These are phyloP conservation scores for Russula lepida DNA, from an alignment of 768 basidiomycete species.

Conservation along the genomic window DNA sequence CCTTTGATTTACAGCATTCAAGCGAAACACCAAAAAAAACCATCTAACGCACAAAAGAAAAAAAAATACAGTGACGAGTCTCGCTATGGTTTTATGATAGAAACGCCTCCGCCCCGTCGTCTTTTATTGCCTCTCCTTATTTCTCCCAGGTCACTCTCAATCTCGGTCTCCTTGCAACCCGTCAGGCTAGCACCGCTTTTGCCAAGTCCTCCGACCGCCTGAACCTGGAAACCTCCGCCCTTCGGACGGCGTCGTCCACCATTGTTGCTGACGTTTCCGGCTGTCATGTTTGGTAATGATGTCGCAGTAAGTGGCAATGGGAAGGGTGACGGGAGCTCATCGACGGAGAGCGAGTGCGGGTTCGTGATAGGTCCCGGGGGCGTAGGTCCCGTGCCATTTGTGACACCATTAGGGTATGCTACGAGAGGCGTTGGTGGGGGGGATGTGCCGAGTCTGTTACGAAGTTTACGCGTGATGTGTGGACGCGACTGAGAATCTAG, in stretches of 20 bases:
- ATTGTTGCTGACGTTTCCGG: slow-evolving; percentile 21
- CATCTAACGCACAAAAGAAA: background rate
- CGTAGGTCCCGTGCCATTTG: slow-evolving; percentile 33
- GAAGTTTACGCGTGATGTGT: slow-evolving; percentile 76
- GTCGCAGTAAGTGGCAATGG: slow-evolving; percentile 61
- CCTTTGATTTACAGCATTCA: background rate
- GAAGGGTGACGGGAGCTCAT: slow-evolving; percentile 82
- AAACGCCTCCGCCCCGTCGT: slow-evolving; percentile 33
- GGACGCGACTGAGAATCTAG: slow-evolving; percentile 70
- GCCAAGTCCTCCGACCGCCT: slow-evolving; percentile 60
- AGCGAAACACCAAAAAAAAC: background rate
- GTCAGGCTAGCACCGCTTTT: slow-evolving; percentile 58
- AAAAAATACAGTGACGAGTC: background rate
- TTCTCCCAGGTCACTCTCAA: slow-evolving; percentile 69
- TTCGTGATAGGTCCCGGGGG: slow-evolving; percentile 59
- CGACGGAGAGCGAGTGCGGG: slow-evolving; percentile 77
- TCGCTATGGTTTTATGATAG: slow-evolving; percentile 21
- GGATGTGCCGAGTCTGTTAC: slow-evolving; percentile 69
- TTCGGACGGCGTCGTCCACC: slow-evolving; percentile 33
- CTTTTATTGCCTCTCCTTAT: slow-evolving; percentile 70
- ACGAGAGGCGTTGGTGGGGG: slow-evolving; percentile 69
- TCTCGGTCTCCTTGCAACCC: slow-evolving; percentile 55
- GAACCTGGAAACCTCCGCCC: slow-evolving; percentile 41
- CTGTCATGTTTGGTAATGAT: slow-evolving; percentile 30
- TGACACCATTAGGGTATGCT: slow-evolving; percentile 28